A percentile compares a stretch with the other conserved stretches of the same genome.
Evolutionary conservation across 805 yeast species (phyloP).

Genomic region (Saccharomycopsis sp.): DNA sequence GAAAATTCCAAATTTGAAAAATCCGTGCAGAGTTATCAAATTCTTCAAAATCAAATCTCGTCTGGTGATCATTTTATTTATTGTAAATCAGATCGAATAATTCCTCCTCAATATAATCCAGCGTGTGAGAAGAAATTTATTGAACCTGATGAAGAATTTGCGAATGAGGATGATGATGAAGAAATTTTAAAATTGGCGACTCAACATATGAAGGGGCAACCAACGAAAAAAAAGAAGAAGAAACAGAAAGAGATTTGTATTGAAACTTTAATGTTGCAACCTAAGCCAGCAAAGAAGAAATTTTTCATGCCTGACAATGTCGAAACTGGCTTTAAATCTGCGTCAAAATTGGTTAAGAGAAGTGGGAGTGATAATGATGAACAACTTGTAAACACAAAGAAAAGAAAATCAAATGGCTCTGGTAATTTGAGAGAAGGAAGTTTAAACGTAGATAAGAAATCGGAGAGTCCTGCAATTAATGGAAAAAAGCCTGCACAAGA

Average conservation of each 20-base stretch:
- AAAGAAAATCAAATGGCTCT: conserved; percentile 3
- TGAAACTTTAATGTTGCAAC: conserved; percentile 8
- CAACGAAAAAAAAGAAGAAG: conserved; percentile 22
- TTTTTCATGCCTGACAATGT: conserved; percentile 75
- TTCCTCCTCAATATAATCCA: conserved; percentile 56
- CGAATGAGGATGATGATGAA: conserved; percentile 48
- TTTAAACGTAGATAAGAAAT: not conserved
- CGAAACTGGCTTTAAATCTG: conserved; percentile 54
- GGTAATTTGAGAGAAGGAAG: conserved; percentile 4
- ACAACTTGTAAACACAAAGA: conserved; percentile 1
- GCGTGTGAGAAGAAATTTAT: conserved; percentile 48
- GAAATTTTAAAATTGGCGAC: conserved; percentile 65
- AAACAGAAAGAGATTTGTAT: conserved; percentile 10
- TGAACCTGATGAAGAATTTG: conserved; percentile 65
- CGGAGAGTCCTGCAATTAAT: not conserved
- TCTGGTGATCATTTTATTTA: conserved; percentile 38
- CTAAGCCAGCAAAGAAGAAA: conserved; percentile 27
- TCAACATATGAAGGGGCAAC: conserved; percentile 46
- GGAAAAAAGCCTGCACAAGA: not conserved
- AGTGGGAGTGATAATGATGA: conserved; percentile 3
- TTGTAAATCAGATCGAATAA: conserved; percentile 52
- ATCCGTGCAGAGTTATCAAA: conserved; percentile 78
- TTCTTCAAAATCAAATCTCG: conserved; percentile 65
- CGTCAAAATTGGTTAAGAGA: conserved; percentile 39
- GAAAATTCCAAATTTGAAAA: conserved; percentile 76